Base-by-base conservation (phyloP, 1,284 basidiomycete species). In the Coniophora puteana region DNA sequence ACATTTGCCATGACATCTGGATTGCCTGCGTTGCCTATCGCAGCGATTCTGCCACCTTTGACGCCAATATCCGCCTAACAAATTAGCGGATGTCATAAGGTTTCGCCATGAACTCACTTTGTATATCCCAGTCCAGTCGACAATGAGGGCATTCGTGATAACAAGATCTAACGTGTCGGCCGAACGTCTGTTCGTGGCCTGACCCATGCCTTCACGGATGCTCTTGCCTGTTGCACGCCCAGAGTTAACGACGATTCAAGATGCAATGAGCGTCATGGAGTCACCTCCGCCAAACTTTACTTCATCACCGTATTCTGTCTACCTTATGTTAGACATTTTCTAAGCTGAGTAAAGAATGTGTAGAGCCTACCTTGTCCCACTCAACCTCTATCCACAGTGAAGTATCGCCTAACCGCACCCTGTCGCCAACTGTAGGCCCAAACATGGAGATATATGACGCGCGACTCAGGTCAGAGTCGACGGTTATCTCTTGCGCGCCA, bases 21-120 rank as follows among this genome's bases (percentile, higher is more conserved):
- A 63, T 99, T 99, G 2, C 96, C 96, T 4, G 93, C 91, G 63
- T 99, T 99, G 24, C 96, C 96, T 41, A 99, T 88, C 0, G 87
- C 94, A 8, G 72, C 74, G 49, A 99, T 98, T 39, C 69, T 55
- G 1, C 95, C 95, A 46, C 81, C 62, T 64, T 89, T 93, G 48
- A 99, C 76, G 28, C 96, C 96, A 39, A 99, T 91, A 58, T 99
- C 96, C n/a, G 95, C 95, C 89, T 93, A 48, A 23, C 51, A 38
- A 16, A 3, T 27, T 11, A 43, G 18, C 31, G 11, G 10, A n/a
- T 22, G 5, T 10, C 6, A 4, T 35, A 34, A 6, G 22, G 11
- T 13, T 16, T 17, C n/a, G n/a, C n/a, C n/a, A n/a, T n/a, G n/a
- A 16, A 5, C 30, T 17, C 53, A 82, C 89, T 76, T 98, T 98